phyloP scores from a whole-genome alignment of 192 early-diverging fungal genomes.

The Pilobolus umbonatus region DNA sequence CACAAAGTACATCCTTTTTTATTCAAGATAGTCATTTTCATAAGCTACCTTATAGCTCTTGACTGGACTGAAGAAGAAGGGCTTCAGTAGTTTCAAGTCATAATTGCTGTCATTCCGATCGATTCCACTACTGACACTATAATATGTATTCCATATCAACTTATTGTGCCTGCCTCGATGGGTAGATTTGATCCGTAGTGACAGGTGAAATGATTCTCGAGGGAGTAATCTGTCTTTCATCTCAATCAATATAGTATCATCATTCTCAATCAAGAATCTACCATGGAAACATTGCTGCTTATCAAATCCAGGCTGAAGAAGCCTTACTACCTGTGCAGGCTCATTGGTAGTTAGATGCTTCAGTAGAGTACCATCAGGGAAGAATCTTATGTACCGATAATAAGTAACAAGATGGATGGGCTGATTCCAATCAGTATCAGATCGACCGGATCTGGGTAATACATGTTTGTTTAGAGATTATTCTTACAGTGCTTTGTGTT shows the following conservation, averaged over 20 bases:
- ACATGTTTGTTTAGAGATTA: neutral
- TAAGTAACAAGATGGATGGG: conserved; percentile 42
- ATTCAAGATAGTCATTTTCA: neutral
- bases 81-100: conserved; percentile 26
- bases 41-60: conserved; percentile 23
- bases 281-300: conserved; percentile 28
- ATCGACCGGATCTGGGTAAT: conserved; percentile 23
- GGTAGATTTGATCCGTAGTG: conserved; percentile 27
- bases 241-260: conserved; percentile 17
- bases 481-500: neutral
- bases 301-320: conserved; percentile 12
- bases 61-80: conserved; percentile 31
- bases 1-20: too few relatives aligned
- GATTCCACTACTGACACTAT: neutral
- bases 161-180: conserved; percentile 37
- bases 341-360: conserved; percentile 29
- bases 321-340: conserved; percentile 23
- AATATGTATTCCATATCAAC: conserved; percentile 25
- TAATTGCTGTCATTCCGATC: conserved; percentile 1
- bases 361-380: conserved; percentile 33
- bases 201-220: conserved; percentile 23
- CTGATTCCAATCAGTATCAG: conserved; percentile 35
- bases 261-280: conserved; percentile 14
- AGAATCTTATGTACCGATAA: conserved; percentile 41
- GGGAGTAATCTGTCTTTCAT: conserved; percentile 16